Conservation (phyloP, 352 stramenopile species). For the Phytophthora quininea region DNA sequence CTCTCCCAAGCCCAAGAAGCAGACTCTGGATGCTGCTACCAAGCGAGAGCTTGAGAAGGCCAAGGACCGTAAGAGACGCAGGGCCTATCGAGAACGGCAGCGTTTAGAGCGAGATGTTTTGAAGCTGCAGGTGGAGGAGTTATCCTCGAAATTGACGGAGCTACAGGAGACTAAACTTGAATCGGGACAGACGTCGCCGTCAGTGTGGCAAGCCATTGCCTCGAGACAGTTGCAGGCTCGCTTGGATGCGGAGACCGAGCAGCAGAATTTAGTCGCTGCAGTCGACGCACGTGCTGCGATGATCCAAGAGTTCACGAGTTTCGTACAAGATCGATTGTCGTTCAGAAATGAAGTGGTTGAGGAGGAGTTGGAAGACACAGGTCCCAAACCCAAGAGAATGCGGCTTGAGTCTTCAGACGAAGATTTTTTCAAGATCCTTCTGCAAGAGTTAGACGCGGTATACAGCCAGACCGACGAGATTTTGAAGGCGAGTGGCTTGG, state of each 20-base stretch:
- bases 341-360: not conserved
- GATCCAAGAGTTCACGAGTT: slow-evolving; percentile 14
- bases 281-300: slow-evolving; percentile 9
- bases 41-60: slow-evolving; percentile 5
- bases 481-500: not conserved
- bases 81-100: slow-evolving; percentile 19
- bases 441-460: slow-evolving; percentile 5
- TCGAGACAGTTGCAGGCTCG: slow-evolving; percentile 7
- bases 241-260: slow-evolving; percentile 9
- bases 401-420: slow-evolving; percentile 4
- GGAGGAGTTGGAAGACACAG: not conserved
- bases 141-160: slow-evolving; percentile 13
- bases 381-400: slow-evolving; percentile 5
- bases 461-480: slow-evolving; percentile 11
- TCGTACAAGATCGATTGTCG: not conserved
- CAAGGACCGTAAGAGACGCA: slow-evolving; percentile 14
- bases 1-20: not conserved
- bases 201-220: slow-evolving; percentile 18
- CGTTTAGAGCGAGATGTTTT: slow-evolving; percentile 24
- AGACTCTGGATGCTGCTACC: not conserved
- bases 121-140: slow-evolving; percentile 5
- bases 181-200: not conserved
- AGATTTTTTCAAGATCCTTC: slow-evolving; percentile 8
- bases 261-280: slow-evolving; percentile 8
- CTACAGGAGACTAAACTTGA: slow-evolving; percentile 1